Conservation (phyloP, 768 basidiomycete species). For the Chalciporus chontae region DNA sequence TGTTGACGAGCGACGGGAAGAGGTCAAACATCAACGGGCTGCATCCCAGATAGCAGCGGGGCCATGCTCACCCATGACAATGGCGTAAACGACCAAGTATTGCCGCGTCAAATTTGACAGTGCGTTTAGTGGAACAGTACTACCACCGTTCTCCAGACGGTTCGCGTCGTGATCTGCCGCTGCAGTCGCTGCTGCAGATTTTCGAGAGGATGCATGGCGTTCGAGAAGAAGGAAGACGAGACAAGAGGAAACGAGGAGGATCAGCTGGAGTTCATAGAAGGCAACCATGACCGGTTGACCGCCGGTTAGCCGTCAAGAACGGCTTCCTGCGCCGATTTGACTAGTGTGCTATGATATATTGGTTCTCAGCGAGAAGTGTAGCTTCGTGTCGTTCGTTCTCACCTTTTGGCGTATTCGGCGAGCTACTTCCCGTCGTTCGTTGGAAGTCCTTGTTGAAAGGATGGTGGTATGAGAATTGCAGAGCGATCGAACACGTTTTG, state of each 20-base stretch:
- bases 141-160: conserved; percentile 31
- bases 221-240: conserved; percentile 35
- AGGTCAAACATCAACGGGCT: background rate
- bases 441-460: background rate
- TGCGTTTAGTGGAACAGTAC: conserved; percentile 17
- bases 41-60: background rate
- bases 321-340: background rate
- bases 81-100: conserved; percentile 64
- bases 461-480: background rate
- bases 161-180: conserved; percentile 27
- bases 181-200: conserved; percentile 13
- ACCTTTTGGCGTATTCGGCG: conserved; percentile 9
- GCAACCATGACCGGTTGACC: conserved; percentile 24
- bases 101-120: conserved; percentile 39
- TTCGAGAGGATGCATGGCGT: conserved; percentile 27
- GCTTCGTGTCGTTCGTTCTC: background rate
- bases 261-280: conserved; percentile 43
- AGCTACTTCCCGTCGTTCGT: background rate
- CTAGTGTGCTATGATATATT: background rate
- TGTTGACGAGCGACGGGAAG: conserved; percentile 22
- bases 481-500: no score
- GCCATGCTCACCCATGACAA: conserved; percentile 63
- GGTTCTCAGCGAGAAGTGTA: background rate
- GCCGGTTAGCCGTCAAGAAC: background rate
- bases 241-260: conserved; percentile 34